These are phyloP conservation scores for Stachybotrys chlorohalonatus DNA, from an alignment of 2,329 filamentous ascomycete genomes.

Conservation along the genomic window DNA sequence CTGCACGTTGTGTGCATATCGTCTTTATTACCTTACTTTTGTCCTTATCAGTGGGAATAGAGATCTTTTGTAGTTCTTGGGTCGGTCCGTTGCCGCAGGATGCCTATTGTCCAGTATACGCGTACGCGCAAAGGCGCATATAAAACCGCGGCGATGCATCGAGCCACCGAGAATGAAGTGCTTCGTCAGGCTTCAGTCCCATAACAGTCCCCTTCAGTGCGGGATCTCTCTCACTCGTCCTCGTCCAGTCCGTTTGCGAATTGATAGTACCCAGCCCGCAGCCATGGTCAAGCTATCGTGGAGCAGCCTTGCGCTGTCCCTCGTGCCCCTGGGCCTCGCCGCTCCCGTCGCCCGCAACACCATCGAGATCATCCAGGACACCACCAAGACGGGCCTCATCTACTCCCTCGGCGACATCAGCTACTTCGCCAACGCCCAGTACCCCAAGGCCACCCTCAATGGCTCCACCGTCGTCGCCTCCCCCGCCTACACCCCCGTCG, in stretches of 20 bases:
- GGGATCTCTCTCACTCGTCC: not conserved
- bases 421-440: not conserved
- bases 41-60: too few species aligned
- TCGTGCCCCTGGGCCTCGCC: not conserved
- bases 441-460: not conserved
- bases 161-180: not conserved
- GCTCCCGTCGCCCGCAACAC: not conserved
- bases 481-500: not conserved
- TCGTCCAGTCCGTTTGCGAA: not conserved
- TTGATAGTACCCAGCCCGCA: not conserved
- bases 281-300: not conserved
- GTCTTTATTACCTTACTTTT: too few species aligned
- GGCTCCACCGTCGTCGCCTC: not conserved
- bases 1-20: too few species aligned
- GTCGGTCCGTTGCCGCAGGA: too few species aligned
- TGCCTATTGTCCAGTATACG: too few species aligned
- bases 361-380: not conserved
- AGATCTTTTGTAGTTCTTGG: too few species aligned
- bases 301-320: not conserved
- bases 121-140: too few species aligned
- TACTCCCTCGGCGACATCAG: not conserved
- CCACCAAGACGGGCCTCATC: not conserved
- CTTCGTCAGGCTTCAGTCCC: not conserved
- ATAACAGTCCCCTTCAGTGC: not conserved
- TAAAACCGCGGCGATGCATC: too few species aligned